phyloP scores from a whole-genome alignment of 306 rosid genomes.

The Erythrophleum fordii region DNA sequence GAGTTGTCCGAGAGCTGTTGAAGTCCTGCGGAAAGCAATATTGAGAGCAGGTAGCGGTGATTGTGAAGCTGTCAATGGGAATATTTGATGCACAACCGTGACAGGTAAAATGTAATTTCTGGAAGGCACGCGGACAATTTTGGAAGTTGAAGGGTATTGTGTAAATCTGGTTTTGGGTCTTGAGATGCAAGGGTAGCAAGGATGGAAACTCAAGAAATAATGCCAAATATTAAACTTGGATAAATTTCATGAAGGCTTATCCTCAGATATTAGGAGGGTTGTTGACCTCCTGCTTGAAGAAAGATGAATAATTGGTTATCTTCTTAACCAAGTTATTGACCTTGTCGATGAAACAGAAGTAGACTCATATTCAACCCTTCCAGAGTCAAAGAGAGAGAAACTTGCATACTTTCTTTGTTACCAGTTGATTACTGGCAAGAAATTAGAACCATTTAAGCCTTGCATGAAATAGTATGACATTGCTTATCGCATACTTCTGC shows the following conservation, averaged over 20 bases:
- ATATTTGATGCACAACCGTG: constrained; percentile 4
- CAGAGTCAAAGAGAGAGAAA: constrained; percentile 58
- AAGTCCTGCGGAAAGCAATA: constrained; percentile 34
- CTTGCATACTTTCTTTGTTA: constrained; percentile 65
- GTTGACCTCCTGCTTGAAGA: constrained; percentile 16
- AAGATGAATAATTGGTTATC: constrained; percentile 59
- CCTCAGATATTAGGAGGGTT: constrained; percentile 21
- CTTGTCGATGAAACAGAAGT: constrained; percentile 92
- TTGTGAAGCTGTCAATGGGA: background rate
- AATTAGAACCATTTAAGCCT: constrained; percentile 64
- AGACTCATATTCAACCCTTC: constrained; percentile 75
- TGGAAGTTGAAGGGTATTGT: background rate
- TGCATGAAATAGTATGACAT: constrained; percentile 75
- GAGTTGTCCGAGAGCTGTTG: constrained; percentile 58
- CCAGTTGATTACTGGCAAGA: constrained; percentile 83
- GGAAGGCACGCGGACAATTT: background rate
- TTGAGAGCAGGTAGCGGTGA: background rate
- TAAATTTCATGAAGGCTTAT: background rate
- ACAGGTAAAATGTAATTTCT: constrained; percentile 2
- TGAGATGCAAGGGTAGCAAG: constrained; percentile 3
- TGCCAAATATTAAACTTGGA: constrained; percentile 1
- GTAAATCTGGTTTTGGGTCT: constrained; percentile 2
- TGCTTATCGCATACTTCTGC: constrained; percentile 14
- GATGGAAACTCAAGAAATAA: background rate
- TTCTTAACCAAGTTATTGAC: constrained; percentile 93